phyloP scores from a whole-genome alignment of 495 filamentous ascomycete genomes.

The Aspergillus saccharolyticus region DNA sequence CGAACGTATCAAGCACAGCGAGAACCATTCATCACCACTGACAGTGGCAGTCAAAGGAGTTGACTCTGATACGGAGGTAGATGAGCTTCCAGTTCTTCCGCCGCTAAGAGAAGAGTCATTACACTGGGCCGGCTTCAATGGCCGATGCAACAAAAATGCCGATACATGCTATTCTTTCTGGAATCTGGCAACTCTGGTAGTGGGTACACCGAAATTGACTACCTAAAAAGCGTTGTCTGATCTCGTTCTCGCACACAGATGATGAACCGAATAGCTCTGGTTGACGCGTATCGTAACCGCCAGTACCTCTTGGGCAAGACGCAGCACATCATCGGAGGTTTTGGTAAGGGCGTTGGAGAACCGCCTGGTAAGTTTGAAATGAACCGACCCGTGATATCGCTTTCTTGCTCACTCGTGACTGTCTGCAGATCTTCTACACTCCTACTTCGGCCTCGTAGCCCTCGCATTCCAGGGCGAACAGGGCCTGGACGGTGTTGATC shows the following conservation, averaged over 20 bases:
- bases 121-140: slow-evolving; percentile 70
- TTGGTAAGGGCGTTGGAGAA: slow-evolving; percentile 76
- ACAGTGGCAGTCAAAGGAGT: slow-evolving; percentile 9
- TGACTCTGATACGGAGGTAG: slow-evolving; percentile 25
- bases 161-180: slow-evolving; percentile 97
- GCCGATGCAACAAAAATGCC: slow-evolving; percentile 77
- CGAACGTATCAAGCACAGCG: slow-evolving; percentile 26
- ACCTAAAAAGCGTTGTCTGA: not conserved
- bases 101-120: slow-evolving; percentile 29
- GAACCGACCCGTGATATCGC: not conserved
- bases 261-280: slow-evolving; percentile 55
- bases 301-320: slow-evolving; percentile 80
- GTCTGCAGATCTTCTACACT: slow-evolving; percentile 77
- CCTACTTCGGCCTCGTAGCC: slow-evolving; percentile 78
- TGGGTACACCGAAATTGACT: slow-evolving; percentile 26
- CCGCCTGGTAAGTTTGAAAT: slow-evolving; percentile 53
- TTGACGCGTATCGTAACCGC: slow-evolving; percentile 56
- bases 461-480: slow-evolving; percentile 63
- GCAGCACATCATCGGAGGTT: slow-evolving; percentile 88
- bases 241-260: slow-evolving; percentile 41
- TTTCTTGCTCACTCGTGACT: slow-evolving; percentile 5
- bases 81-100: slow-evolving; percentile 32
- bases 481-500: slow-evolving; percentile 59
- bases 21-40: not conserved
- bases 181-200: slow-evolving; percentile 66